Evolutionary conservation across 805 yeast species (phyloP), one percentile per base, ranked within the genome.

Genomic region (Candida hispaniensis): DNA sequence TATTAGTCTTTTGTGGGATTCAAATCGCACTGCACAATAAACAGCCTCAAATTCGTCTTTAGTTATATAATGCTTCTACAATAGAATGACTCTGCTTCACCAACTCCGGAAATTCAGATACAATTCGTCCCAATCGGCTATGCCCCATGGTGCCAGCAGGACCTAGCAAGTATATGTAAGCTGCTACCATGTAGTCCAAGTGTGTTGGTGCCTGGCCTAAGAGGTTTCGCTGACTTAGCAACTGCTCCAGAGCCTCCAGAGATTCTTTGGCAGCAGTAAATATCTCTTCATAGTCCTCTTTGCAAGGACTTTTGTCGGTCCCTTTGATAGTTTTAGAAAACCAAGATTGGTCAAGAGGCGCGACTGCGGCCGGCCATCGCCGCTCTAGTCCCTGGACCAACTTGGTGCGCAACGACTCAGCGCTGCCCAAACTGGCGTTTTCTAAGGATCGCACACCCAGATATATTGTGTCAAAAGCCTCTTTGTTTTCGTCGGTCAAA

Each of bases 1-100:
- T 85, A 67, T 79, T 91, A 49, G 61, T 77, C 18, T 88, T 86
- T 60, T 88, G 97, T 58, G 97, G 96, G 4, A 74, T 73, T 47
- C 97, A 88, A 58, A 71, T 83, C 13, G 59, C 68, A 48, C 76
- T 47, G 64, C 75, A 53, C 51, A 70, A 65, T 47, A 75, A 75
- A 54, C 76, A 76, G 50, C 66, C 69, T 35, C 64, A 83, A 44
- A 79, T 83, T 45, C 75, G 69, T 36, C 51, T 75, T 28, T 60
- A 44, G 26, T 10, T 10, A 11, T 32, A 32, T 2, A 32, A 21
- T n/a, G 10, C 8, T 17, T 32, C 23, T 9, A 32, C 11, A 2
- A 32, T 28, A 6, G 18, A 14, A 6, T 14, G 9, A 7, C 23
- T 23, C 10, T 32, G 36, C 18, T 28, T 32, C 14, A 16, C 18